phyloP scores from a whole-genome alignment of 192 early-diverging fungal genomes.

The Piromyces sp. region DNA sequence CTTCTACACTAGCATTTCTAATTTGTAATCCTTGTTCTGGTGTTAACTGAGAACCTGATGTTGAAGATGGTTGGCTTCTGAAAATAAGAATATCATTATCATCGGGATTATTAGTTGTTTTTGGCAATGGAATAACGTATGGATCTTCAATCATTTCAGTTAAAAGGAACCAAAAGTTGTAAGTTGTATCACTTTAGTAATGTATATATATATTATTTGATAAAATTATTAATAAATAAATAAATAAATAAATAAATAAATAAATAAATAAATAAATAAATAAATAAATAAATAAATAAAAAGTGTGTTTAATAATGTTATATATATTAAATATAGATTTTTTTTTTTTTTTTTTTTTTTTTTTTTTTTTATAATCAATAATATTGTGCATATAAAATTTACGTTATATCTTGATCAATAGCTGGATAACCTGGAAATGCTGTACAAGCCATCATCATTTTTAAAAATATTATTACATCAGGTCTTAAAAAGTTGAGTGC shows the following conservation, averaged over 20 bases:
- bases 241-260: too few relatives aligned
- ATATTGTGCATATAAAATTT: constrained; percentile 18
- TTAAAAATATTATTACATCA: constrained; percentile 19
- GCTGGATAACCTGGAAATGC: constrained; percentile 51
- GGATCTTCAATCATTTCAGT: not conserved
- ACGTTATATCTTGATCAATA: constrained; percentile 48
- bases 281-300: too few relatives aligned
- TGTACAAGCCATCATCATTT: constrained; percentile 44
- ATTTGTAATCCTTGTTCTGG: not conserved
- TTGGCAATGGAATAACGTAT: not conserved
- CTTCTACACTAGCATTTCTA: not conserved
- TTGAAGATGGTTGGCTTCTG: not conserved
- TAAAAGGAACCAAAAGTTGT: not conserved
- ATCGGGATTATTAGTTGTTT: not conserved
- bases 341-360: too few relatives aligned
- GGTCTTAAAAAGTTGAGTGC: constrained; percentile 16
- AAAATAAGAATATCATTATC: not conserved
- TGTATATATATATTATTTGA: too few relatives aligned
- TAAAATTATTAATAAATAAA: too few relatives aligned
- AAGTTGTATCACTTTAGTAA: not conserved
- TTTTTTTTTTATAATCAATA: too few relatives aligned
- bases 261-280: too few relatives aligned
- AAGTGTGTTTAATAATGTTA: too few relatives aligned
- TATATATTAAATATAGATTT: too few relatives aligned
- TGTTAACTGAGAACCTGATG: not conserved